Percentiles rank a stretch among this genome's conserved stretches.
Evolutionary conservation across 306 rosid species (phyloP).

Genomic region (Cotoneaster glaucophyllus): DNA sequence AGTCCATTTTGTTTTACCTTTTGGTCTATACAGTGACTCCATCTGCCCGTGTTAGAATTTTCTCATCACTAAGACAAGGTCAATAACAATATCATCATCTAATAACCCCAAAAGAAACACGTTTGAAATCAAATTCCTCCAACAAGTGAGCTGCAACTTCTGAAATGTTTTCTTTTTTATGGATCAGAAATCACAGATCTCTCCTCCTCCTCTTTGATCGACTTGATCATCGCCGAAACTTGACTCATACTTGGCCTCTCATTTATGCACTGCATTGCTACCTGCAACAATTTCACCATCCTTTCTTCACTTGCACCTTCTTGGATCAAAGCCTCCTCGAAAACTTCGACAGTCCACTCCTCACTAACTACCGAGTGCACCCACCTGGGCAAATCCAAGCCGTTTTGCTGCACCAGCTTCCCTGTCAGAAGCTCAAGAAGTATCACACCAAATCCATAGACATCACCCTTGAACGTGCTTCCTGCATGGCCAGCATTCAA

Average conservation of each 20-base stretch:
- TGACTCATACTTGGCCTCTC: slow-evolving; percentile 46
- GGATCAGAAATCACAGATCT: slow-evolving; percentile 39
- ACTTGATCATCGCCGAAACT: slow-evolving; percentile 36
- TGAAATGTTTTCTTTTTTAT: neutral
- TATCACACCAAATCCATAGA: slow-evolving; percentile 57
- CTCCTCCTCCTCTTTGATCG: slow-evolving; percentile 51
- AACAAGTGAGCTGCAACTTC: neutral
- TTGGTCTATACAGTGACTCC: neutral
- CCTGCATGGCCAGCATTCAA: slow-evolving; percentile 8
- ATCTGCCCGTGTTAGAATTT: neutral
- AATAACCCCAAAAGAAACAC: neutral
- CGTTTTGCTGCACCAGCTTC: slow-evolving; percentile 51
- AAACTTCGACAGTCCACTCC: slow-evolving; percentile 68
- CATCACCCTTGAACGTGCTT: slow-evolving; percentile 39
- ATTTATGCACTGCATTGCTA: slow-evolving; percentile 51
- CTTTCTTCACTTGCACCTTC: slow-evolving; percentile 64
- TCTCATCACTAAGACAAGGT: neutral
- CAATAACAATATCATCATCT: neutral
- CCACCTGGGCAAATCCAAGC: slow-evolving; percentile 58
- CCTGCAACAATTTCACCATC: slow-evolving; percentile 58
- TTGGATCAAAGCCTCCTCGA: slow-evolving; percentile 36
- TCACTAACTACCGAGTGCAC: slow-evolving; percentile 55
- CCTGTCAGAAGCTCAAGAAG: slow-evolving; percentile 69
- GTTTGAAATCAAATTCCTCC: neutral
- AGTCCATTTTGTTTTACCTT: neutral